Base-by-base conservation (phyloP, 331 rosid genomes). In the Dryas integrifolia region DNA sequence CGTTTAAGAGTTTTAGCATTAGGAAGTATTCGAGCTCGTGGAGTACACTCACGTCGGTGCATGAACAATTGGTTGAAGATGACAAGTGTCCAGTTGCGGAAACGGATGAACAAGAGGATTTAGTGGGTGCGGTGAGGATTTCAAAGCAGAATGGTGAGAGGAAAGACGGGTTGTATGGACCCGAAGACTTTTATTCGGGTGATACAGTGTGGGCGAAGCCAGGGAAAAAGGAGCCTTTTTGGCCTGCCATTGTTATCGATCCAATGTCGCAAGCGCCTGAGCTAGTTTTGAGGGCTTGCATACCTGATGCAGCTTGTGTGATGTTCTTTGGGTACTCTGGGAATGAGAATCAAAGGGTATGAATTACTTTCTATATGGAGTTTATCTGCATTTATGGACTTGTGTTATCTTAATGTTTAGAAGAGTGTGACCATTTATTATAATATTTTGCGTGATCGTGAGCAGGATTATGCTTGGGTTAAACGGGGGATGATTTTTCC, bases 381-480 rank as follows among this genome's bases (percentile, higher is more conserved):
- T 69, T 60, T 80, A 7, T 61, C 44, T 76, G 24, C 40, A 18
- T 58, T 38, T 53, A 13, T 70, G 70, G 45, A 46, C 14, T 51
- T 72, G 69, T 67, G 51, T 49, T 66, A 45, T 77, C 63, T 41
- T 62, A 67, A 35, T 63, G 70, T 16, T 58, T 53, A 52, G 69
- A 48, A 60, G 67, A 61, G 60, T 72, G 79, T 72, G 76, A 72
- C 21, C 38, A 69, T 82, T 80, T 65, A 74, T 74, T 85, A n/a
- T 21, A 63, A 67, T 81, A 45, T 3, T 73, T 82, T 83, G 59
- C 39, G 44, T 84, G 76, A 77, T 79, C 69, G 74, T 72, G 80
- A 77, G 52, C 97, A 95, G 99, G 99, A 95, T 85, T 95, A 92
- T 83, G 99, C 98, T 52, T 95, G 99, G 99, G 96, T 92, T 64